These are phyloP conservation scores for Musa troglodytarum DNA, from an alignment of 176 grass and related monocot genomes.

Conservation along the genomic window DNA sequence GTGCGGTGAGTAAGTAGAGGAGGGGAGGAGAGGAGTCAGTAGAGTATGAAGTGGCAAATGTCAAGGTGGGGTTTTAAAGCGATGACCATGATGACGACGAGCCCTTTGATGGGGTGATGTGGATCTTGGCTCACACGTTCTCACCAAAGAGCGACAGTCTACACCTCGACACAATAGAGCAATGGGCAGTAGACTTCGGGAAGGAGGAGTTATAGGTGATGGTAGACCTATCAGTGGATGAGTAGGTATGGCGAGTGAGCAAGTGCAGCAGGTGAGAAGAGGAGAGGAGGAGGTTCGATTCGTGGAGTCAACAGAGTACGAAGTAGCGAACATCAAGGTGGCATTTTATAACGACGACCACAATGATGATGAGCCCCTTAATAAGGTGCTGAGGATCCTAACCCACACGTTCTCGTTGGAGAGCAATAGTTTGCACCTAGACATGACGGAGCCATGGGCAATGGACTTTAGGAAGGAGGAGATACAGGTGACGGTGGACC, in stretches of 20 bases:
- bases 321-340: conserved; percentile 49
- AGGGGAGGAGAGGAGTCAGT: conserved; percentile 17
- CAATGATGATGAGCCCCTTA: conserved; percentile 48
- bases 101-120: conserved; percentile 74
- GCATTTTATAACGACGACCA: conserved; percentile 72
- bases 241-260: too few relatives aligned
- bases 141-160: conserved; percentile 54
- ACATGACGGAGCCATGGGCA: conserved; percentile 61
- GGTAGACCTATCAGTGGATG: conserved; percentile 30
- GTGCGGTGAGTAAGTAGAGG: too few relatives aligned
- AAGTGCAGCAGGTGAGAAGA: too few relatives aligned
- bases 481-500: conserved; percentile 28
- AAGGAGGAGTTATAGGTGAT: conserved; percentile 9
- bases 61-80: conserved; percentile 76
- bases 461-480: conserved; percentile 31
- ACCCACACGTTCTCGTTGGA: conserved; percentile 75
- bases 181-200: conserved; percentile 52
- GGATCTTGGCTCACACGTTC: conserved; percentile 79
- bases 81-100: conserved; percentile 42
- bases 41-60: conserved; percentile 40
- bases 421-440: conserved; percentile 72
- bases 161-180: conserved; percentile 72
- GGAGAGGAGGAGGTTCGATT: conserved; percentile 26
- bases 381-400: conserved; percentile 63
- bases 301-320: conserved; percentile 39